Evolutionary conservation across 805 yeast species (phyloP).

Genomic region (Saccharomyces kudriavzevii): DNA sequence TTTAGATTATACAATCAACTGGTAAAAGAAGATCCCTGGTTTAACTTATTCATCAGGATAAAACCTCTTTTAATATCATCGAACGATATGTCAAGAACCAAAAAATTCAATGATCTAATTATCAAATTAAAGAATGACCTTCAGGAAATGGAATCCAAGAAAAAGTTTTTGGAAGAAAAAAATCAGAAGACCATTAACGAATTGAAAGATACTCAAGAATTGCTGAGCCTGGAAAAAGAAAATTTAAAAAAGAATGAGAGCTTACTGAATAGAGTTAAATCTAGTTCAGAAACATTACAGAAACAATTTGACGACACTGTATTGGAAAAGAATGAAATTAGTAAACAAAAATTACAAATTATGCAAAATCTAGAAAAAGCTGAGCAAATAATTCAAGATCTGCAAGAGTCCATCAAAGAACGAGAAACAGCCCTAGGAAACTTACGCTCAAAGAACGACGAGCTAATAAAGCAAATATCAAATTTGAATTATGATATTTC

Average conservation of each 20-base stretch:
- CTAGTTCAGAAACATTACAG: slow-evolving; percentile 32
- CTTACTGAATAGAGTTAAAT: slow-evolving; percentile 37
- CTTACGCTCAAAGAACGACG: slow-evolving; percentile 9
- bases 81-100: slow-evolving; percentile 49
- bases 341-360: slow-evolving; percentile 22
- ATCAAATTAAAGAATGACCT: slow-evolving; percentile 42
- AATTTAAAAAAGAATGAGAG: slow-evolving; percentile 41
- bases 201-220: slow-evolving; percentile 25
- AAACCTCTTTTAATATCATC: slow-evolving; percentile 69
- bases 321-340: slow-evolving; percentile 17
- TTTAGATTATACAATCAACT: slow-evolving; percentile 45
- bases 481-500: slow-evolving; percentile 34
- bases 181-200: slow-evolving; percentile 23
- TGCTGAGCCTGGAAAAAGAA: slow-evolving; percentile 35
- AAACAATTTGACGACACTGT: slow-evolving; percentile 17
- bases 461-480: slow-evolving; percentile 47
- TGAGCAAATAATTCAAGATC: slow-evolving; percentile 14
- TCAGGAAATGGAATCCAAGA: slow-evolving; percentile 31
- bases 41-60: slow-evolving; percentile 55
- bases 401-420: slow-evolving; percentile 12
- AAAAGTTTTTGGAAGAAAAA: slow-evolving; percentile 23
- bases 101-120: slow-evolving; percentile 50
- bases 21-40: slow-evolving; percentile 67
- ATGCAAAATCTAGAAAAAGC: slow-evolving; percentile 15
- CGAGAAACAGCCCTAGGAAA: slow-evolving; percentile 25